Base-by-base conservation (phyloP, 345 rosid genomes). In the Eucalyptus fibrosa region DNA sequence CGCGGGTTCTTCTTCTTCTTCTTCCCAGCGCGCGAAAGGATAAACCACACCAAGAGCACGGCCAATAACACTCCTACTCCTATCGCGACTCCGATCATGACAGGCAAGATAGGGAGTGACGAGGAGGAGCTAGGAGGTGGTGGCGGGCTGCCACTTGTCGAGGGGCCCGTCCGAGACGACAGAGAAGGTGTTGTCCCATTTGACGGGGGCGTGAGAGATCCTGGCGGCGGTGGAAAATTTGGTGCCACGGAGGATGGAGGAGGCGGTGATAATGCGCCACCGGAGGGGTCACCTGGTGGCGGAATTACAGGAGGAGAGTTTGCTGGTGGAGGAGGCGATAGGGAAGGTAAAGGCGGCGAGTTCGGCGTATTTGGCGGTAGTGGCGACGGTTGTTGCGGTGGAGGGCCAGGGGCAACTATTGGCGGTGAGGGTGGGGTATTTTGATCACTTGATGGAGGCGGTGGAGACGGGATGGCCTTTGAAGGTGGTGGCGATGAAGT, bases 61-160 rank as follows among this genome's bases (percentile, higher is more conserved):
- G 89, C 44, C 91, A 94, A 72, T 85, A 94, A 30, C 85, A 77
- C 24, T 21, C 90, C 92, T 72, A 92, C 91, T 77, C 95, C 95
- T 26, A 28, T 88, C 24, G 91, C 91, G 30, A 91, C 91, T 88
- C 95, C 95, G 34, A 94, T 88, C 34, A 93, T 34, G 88, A 86
- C 42, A 32, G 88, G 49, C 82, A 62, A 21, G 21, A 23, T 14
- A 28, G 47, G 15, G 28, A 77, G 9, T 1, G 88, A 89, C n/a
- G 72, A 81, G 65, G 81, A 77, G 83, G 83, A 72, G 83, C 83
- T 72, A 72, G 24, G 45, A 72, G 83, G 11, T 37, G 83, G 12
- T 21, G 45, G 83, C 24, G 47, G 7, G 47, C 28, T 23, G 47
- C 83, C 42, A 1, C 9, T 77, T 40, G 83, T 77, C 9, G 87